A percentile compares a stretch with the other conserved stretches of the same genome.
phyloP scores from a whole-genome alignment of 139 green algal species.

The Volvox reticuliferus region DNA sequence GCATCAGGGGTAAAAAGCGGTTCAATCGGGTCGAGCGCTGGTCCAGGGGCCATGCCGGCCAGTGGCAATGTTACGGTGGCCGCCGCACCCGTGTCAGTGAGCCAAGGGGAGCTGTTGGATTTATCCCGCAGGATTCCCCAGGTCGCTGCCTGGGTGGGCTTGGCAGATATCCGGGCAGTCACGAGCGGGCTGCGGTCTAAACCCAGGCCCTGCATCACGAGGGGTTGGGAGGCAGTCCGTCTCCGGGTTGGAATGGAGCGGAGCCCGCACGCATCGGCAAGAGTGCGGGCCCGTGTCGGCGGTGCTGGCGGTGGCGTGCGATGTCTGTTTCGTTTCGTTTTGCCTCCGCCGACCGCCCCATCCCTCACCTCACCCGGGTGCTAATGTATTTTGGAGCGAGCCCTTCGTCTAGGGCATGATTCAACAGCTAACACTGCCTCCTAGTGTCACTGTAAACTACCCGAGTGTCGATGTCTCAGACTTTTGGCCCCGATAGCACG shows the following conservation, averaged over 20 bases:
- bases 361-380: too few relatives aligned
- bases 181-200: not conserved
- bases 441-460: too few relatives aligned
- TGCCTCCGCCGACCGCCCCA: too few relatives aligned
- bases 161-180: not conserved
- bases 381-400: too few relatives aligned
- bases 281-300: too few relatives aligned
- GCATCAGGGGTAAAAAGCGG: not conserved
- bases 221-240: not conserved
- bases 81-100: constrained; percentile 20
- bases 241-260: not conserved
- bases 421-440: too few relatives aligned
- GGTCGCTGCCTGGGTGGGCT: not conserved
- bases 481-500: not conserved
- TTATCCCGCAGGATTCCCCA: constrained; percentile 22
- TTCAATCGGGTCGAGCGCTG: not conserved
- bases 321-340: too few relatives aligned
- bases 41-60: too few relatives aligned
- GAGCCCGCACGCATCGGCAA: not conserved
- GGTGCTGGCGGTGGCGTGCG: not conserved
- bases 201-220: not conserved
- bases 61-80: not conserved
- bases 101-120: constrained; percentile 29
- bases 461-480: too few relatives aligned
- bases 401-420: too few relatives aligned